Evolutionary conservation across 2,329 filamentous ascomycete genomes (phyloP), one percentile per base, ranked within the genome.

Genomic region (Neospermospora avenae): DNA sequence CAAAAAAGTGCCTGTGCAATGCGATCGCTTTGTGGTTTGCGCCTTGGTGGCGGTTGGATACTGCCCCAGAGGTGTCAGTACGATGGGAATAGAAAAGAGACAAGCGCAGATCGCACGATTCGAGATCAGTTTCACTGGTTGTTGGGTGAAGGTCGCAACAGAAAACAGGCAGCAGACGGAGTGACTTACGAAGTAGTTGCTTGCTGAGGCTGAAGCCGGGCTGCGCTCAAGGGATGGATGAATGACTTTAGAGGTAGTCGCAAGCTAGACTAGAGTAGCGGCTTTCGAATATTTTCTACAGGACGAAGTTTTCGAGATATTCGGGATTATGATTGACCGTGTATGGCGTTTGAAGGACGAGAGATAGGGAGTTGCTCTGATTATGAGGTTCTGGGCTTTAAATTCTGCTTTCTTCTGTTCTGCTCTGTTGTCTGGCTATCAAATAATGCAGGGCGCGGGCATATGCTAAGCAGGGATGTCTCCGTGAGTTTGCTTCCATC

Each of bases 121-220:
- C 18, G 39, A 44, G 35, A 46, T 37, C 11, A 24, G 25, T 8
- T 35, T 35, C 35, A 45, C 14, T 45, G n/a, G 16, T 37, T 5
- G 42, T 25, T 28, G 8, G 28, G 25, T 24, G 46, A 28, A 37
- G 28, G 31, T 37, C 11, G 39, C 28, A 24, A n/a, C n/a, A 42
- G 54, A 57, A 7, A n/a, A 55, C 42, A 59, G 55, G 55, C 55
- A 55, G 48, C 54, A 60, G 51, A 49, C 14, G 45, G 22, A 24
- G 16, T 41, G 24, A 60, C 57, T 62, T 53, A 62, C 60, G 51
- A 25, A 34, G 55, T 55, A 31, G 11, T 4, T 44, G 46, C 24
- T 42, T 44, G 48, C 41, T 65, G 61, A 63, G 61, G 63, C 63
- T 65, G 61, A 58, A 45, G 63, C 63, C 55, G 60, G 57, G 58